A percentile compares a stretch with the other conserved stretches of the same genome.
Evolutionary conservation across 2,329 filamentous ascomycete genomes (phyloP).

Genomic region (Fusarium sp.): DNA sequence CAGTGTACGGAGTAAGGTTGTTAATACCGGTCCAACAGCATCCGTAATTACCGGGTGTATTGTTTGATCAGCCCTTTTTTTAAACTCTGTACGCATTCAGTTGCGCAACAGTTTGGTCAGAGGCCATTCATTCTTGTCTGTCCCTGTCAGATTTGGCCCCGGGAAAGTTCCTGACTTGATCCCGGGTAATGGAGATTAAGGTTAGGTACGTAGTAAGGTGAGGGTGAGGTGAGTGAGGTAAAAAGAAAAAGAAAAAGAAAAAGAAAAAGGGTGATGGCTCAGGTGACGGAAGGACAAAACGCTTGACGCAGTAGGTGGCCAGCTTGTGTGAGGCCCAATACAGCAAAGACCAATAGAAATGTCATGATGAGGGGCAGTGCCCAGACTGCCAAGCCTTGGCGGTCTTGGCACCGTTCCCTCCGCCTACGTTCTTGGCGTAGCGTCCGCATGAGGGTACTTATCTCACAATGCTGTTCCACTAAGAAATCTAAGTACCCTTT

Average conservation of each 20-base stretch:
- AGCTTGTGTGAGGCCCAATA: constrained; percentile 49
- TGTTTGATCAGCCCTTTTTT: constrained; percentile 7
- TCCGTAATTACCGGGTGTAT: neutral
- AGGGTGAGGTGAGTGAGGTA: constrained; percentile 23
- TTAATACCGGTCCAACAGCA: neutral
- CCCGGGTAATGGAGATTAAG: neutral
- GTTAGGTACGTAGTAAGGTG: neutral
- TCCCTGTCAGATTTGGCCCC: constrained; percentile 8
- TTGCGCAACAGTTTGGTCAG: neutral
- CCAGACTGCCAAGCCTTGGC: constrained; percentile 59
- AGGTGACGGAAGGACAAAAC: constrained; percentile 51
- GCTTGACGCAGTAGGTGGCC: constrained; percentile 50
- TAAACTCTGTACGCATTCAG: constrained; percentile 13
- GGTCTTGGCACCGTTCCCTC: constrained; percentile 53
- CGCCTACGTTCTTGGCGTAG: constrained; percentile 45
- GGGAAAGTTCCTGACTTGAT: neutral
- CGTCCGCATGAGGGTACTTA: constrained; percentile 31
- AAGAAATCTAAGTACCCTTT: constrained; percentile 24
- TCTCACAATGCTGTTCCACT: rapidly evolving
- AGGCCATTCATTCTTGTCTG: neutral
- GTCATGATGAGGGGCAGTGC: constrained; percentile 52
- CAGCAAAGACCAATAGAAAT: constrained; percentile 51
- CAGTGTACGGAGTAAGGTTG: neutral
- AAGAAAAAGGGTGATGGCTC: constrained; percentile 41
- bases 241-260: neutral